Base-by-base conservation (phyloP, 345 rosid genomes). In the Eucalyptus curtisii region DNA sequence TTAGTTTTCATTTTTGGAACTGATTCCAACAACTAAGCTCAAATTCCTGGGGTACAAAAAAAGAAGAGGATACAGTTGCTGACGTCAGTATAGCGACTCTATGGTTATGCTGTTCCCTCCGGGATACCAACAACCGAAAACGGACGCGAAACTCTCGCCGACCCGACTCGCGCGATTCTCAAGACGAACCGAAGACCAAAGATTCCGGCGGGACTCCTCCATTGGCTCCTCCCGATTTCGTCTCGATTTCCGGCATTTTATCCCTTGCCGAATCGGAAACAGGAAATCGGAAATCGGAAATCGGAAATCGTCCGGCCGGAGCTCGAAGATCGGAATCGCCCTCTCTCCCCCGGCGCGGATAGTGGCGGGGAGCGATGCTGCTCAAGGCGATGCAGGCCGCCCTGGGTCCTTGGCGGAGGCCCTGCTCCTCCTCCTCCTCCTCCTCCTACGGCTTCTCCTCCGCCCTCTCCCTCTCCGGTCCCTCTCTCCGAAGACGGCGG, bases 301-400 rank as follows among this genome's bases (percentile, higher is more conserved):
- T 68, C 81, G 81, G 37, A 33, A 20, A 33, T 3, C 47, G 82
- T 4, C 89, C 52, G 86, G 49, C 57, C 7, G 89, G 44, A 42
- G 59, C 6, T 44, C 47, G 45, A 25, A 6, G 86, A 27, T 55
- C 68, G 47, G 71, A 42, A n/a, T 50, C 86, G 25, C 40, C 20
- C 1, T n/a, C 19, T 49, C 33, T 22, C 11, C 4, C 49, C 50
- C 55, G n/a, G 44, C 76, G 50, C 27, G 71, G 47, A 71, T 6
- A 44, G 88, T 45, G 30, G 61, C 30, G 61, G 11, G 10, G 33
- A 52, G 37, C 85, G 84, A 86, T 66, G 91, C 93, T 97, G 98
- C 98, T 95, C 42, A 97, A 94, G 90, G 95, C 97, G 31, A 93
- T 96, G 13, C 98, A 96, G 88, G 91, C 91, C 90, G 91, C 91